Base-by-base conservation (phyloP, 257 asterid genomes). In the Lavandula angustifolia region DNA sequence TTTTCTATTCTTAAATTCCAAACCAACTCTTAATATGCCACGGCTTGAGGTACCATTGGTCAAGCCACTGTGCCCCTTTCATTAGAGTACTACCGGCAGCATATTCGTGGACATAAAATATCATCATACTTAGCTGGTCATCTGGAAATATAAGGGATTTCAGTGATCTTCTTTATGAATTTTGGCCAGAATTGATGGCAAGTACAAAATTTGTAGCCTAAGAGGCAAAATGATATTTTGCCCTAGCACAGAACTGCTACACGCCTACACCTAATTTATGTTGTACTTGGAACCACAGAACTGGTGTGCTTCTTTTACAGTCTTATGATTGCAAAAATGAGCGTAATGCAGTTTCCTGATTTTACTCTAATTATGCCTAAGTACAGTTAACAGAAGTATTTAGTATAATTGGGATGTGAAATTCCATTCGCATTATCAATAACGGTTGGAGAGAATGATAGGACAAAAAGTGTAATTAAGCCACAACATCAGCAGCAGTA, bases 61-160 rank as follows among this genome's bases (percentile, higher is more conserved):
- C 44, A 59, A 51, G 52, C 53, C 58, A 65, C 41, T 35, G 17
- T 7, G 22, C 52, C 66, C 58, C 69, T 66, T 66, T 61, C 33
- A 38, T 6, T 13, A 66, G 42, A 67, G 54, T 58, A 66, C 22
- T 53, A 54, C 42, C 16, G 29, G 68, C 60, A 61, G 35, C 48
- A 4, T 67, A 22, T 9, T 43, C 59, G 52, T 52, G 63, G 60
- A 47, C 22, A 66, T 60, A 8, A 14, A 56, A 2, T n/a, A 59
- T 16, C 32, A 69, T 58, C 16, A 17, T 44, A 17, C 48, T 6
- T 4, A 9, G 47, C 73, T 41, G 12, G 17, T 55, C 54, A 46
- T 35, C 69, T 48, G 67, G 62, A 54, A 42, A 27, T 17, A 43
- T 42, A 43, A 49, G 59, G 58, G 60, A 62, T 48, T 47, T 34